Evolutionary conservation across 202 grass and related monocot genomes (phyloP), one percentile per base, ranked within the genome.

Genomic region (Musa balbisiana): DNA sequence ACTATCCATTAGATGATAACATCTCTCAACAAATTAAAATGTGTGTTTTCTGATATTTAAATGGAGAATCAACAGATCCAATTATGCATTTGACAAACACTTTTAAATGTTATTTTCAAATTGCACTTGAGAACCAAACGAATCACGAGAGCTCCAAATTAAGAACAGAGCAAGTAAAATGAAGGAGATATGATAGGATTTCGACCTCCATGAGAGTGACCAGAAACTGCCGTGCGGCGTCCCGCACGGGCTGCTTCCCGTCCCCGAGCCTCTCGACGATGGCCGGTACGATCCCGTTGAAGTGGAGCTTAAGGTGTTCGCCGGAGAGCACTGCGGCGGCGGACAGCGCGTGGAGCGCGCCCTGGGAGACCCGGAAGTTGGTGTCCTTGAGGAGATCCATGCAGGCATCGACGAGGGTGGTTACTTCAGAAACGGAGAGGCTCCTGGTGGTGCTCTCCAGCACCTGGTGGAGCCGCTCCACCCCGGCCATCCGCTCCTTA

Each of bases 291-390:
- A 97, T 90, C 0, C 81, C 90, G 78, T 97, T 92, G 67, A 93
- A 85, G 85, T 97, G 93, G 84, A 97, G 84, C 86, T 97, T 97
- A 43, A 97, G 92, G 81, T 92, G 88, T 6, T 97, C 93, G n/a
- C 93, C 93, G 25, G 90, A 88, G 83, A 97, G 77, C 49, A 97
- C 90, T 1, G 93, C 93, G 25, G 93, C 93, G 9, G 90, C 83
- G 71, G 93, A 91, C 62, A 97, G 80, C 69, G 87, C 93, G 90
- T 93, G 93, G 62, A 97, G 88, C 1, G 87, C 93, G 1, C 90
- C 93, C 79, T 97, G 90, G 51, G 93, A 86, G 53, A 97, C 79
- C 50, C 93, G 90, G 86, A 97, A 97, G 87, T 97, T 97, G 80
- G 79, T 87, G 73, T 97, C 93, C 82, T 86, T 73, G 51, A 87